Percentiles rank a stretch among this genome's conserved stretches.
Conservation (phyloP, 169 alveolate genomes). For the Miamiensis avidus region DNA sequence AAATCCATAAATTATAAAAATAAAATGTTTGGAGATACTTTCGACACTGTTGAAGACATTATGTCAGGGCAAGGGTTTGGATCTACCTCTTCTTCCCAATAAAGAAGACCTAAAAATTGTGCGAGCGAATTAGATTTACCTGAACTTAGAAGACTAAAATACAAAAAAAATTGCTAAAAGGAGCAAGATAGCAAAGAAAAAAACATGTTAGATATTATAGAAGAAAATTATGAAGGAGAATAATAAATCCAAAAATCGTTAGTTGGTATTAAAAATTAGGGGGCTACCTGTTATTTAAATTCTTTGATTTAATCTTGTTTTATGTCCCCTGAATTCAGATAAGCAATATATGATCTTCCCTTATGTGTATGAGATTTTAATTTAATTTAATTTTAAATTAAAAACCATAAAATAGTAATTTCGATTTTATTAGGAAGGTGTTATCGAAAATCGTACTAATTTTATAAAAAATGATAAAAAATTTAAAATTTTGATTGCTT, state of each 20-base stretch:
- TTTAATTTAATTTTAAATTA: background rate
- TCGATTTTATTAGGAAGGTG: conserved; percentile 36
- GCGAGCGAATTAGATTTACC: conserved; percentile 65
- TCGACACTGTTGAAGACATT: background rate
- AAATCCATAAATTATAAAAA: background rate
- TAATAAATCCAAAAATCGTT: background rate
- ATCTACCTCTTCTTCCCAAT: background rate
- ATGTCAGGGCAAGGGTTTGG: background rate
- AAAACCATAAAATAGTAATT: no score
- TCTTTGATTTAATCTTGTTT: conserved; percentile 75
- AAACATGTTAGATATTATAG: no score
- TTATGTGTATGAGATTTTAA: conserved; percentile 54
- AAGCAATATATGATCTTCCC: conserved; percentile 60
- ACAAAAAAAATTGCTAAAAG: conserved; percentile 45
- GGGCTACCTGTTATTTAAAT: conserved; percentile 86
- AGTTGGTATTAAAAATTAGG: conserved; percentile 52
- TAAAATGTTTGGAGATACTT: background rate
- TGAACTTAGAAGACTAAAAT: conserved; percentile 41
- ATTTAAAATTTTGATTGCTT: conserved; percentile 56
- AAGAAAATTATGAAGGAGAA: no score
- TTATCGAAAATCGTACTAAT: conserved; percentile 48
- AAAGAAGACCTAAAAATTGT: conserved; percentile 52
- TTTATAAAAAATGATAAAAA: conserved; percentile 61
- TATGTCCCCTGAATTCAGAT: conserved; percentile 79
- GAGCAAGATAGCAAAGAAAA: conserved; percentile 56